Evolutionary conservation across 768 basidiomycete genomes (phyloP).

Genomic region (Scleroderma bovista): DNA sequence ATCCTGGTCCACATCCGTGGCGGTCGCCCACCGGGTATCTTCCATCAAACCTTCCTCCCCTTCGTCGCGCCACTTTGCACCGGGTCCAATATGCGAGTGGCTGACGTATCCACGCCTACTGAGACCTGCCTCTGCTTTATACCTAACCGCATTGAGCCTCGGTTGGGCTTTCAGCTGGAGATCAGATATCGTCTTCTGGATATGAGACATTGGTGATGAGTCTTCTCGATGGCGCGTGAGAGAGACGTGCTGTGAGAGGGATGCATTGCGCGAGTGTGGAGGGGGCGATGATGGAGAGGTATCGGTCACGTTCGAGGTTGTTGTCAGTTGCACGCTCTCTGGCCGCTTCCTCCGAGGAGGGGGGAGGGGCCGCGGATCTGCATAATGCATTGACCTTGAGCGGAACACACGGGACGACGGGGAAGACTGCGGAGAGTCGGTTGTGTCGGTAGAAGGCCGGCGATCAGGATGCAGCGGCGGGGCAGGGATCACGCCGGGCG

Average conservation of each 20-base stretch:
- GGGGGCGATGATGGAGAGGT: slow-evolving; percentile 8
- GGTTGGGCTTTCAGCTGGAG: slow-evolving; percentile 43
- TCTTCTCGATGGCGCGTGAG: slow-evolving; percentile 23
- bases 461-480: slow-evolving; percentile 57
- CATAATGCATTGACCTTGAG: slow-evolving; percentile 51
- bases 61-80: slow-evolving; percentile 27
- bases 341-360: slow-evolving; percentile 47
- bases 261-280: slow-evolving; percentile 12
- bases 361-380: slow-evolving; percentile 29
- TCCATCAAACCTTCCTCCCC: slow-evolving; percentile 36
- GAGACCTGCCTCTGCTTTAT: slow-evolving; percentile 68
- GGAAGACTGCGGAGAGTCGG: slow-evolving; percentile 22
- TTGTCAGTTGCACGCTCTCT: slow-evolving; percentile 55
- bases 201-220: slow-evolving; percentile 30
- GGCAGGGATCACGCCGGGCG: slow-evolving; percentile 29
- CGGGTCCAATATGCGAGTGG: slow-evolving; percentile 21
- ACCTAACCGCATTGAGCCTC: slow-evolving; percentile 55
- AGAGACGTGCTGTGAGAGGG: slow-evolving; percentile 37
- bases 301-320: slow-evolving; percentile 11
- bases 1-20: slow-evolving; percentile 17
- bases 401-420: slow-evolving; percentile 40
- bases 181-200: slow-evolving; percentile 40
- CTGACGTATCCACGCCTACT: slow-evolving; percentile 54
- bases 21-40: slow-evolving; percentile 28
- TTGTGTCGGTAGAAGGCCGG: slow-evolving; percentile 26